Percentiles rank a stretch among this genome's conserved stretches.
Conservation (phyloP, 805 yeast species). For the Schwanniomyces yamadae region DNA sequence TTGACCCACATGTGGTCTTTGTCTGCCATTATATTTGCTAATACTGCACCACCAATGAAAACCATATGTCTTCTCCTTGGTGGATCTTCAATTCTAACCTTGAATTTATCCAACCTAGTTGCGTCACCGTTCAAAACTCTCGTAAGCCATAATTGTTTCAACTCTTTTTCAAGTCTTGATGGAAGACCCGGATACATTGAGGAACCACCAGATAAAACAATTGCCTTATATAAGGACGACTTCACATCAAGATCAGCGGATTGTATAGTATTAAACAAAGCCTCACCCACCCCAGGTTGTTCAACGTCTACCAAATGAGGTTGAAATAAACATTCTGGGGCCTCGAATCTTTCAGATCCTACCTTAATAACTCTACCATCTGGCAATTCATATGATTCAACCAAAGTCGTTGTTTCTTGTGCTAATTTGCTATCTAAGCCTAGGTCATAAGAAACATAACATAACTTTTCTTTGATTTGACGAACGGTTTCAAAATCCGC, state of each 20-base stretch:
- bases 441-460: conserved; percentile 93
- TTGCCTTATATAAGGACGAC: conserved; percentile 82
- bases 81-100: conserved; percentile 96
- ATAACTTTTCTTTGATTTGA: conserved; percentile 92
- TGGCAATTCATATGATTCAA: conserved; percentile 89
- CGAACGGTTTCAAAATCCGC: conserved; percentile 99
- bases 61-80: conserved; percentile 99
- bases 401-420: conserved; percentile 92
- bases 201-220: conserved; percentile 96
- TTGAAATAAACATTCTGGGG: conserved; percentile 96
- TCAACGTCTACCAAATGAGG: conserved; percentile 93
- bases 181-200: conserved; percentile 99
- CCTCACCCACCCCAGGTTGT: conserved; percentile 95
- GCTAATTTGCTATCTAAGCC: conserved; percentile 85
- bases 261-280: conserved; percentile 88
- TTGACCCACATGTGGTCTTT: conserved; percentile 98
- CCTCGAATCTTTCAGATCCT: conserved; percentile 94
- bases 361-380: conserved; percentile 93
- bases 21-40: conserved; percentile 97
- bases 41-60: conserved; percentile 96
- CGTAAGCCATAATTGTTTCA: conserved; percentile 94
- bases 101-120: conserved; percentile 81
- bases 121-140: conserved; percentile 86
- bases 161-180: conserved; percentile 89
- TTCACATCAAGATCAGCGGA: conserved; percentile 93